These are phyloP conservation scores for Salvia hispanica DNA, from an alignment of 257 asterid species.

Conservation along the genomic window DNA sequence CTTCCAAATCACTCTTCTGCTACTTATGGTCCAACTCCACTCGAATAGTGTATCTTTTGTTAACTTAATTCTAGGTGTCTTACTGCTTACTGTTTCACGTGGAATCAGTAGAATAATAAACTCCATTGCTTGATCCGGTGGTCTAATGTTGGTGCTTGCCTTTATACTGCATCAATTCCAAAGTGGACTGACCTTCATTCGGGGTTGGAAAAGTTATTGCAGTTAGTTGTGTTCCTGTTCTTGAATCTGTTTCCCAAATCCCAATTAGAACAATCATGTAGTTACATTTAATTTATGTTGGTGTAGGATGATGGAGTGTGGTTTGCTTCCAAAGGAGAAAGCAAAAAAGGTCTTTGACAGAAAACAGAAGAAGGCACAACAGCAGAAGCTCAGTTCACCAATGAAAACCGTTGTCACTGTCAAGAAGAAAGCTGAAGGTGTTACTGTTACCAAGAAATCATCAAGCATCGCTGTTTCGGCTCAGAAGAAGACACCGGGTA, in stretches of 20 bases:
- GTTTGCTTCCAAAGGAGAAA: conserved; percentile 74
- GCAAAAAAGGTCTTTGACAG: conserved; percentile 73
- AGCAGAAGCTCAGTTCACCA: conserved; percentile 67
- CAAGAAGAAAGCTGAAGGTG: conserved; percentile 43
- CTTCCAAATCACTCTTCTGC: background rate
- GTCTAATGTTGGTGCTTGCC: background rate
- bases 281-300: no score
- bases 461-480: conserved; percentile 35
- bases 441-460: conserved; percentile 44
- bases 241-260: no score
- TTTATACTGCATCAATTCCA: background rate
- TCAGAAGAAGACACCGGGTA: conserved; percentile 47
- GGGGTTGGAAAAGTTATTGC: background rate
- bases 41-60: no score
- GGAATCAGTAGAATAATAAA: background rate
- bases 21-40: no score
- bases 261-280: no score
- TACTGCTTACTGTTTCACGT: background rate
- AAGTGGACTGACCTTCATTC: no score
- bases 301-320: conserved; percentile 94
- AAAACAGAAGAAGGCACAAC: conserved; percentile 60
- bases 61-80: background rate
- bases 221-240: background rate
- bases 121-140: background rate
- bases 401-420: conserved; percentile 59